phyloP scores from a whole-genome alignment of 352 stramenopile genomes.

The Elongisporangium senticosum region DNA sequence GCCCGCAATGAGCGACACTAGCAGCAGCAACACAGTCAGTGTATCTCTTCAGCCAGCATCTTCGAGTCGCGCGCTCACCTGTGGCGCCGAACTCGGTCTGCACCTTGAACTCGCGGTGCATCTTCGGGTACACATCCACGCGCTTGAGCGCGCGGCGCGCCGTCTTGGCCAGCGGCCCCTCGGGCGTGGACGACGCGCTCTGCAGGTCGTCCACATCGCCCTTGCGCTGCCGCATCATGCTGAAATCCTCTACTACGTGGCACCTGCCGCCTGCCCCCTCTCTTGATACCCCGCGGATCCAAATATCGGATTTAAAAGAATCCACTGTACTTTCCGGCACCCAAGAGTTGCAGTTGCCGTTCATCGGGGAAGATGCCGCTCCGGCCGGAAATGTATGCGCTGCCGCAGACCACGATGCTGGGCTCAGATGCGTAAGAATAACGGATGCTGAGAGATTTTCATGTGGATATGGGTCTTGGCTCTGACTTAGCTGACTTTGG shows the following conservation, averaged over 20 bases:
- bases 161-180: slow-evolving; percentile 33
- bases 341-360: slow-evolving; percentile 4
- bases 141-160: slow-evolving; percentile 67
- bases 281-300: neutral
- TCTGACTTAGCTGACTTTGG: neutral
- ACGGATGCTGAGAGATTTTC: neutral
- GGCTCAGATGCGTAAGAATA: neutral
- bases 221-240: slow-evolving; percentile 59
- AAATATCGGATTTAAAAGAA: neutral
- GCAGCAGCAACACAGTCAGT: neutral
- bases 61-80: slow-evolving; percentile 13
- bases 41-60: neutral
- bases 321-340: neutral
- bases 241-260: slow-evolving; percentile 6
- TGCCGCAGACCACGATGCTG: slow-evolving; percentile 1
- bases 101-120: slow-evolving; percentile 94
- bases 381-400: slow-evolving; percentile 1
- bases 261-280: slow-evolving; percentile 8
- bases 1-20: slow-evolving; percentile 82
- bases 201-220: slow-evolving; percentile 52
- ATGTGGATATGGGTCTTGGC: neutral
- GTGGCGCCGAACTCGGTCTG: slow-evolving; percentile 91
- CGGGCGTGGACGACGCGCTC: slow-evolving; percentile 16
- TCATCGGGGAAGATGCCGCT: neutral
- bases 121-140: slow-evolving; percentile 94